These are phyloP conservation scores for Annulohypoxylon nitens DNA, from an alignment of 495 filamentous ascomycete species.

Conservation along the genomic window DNA sequence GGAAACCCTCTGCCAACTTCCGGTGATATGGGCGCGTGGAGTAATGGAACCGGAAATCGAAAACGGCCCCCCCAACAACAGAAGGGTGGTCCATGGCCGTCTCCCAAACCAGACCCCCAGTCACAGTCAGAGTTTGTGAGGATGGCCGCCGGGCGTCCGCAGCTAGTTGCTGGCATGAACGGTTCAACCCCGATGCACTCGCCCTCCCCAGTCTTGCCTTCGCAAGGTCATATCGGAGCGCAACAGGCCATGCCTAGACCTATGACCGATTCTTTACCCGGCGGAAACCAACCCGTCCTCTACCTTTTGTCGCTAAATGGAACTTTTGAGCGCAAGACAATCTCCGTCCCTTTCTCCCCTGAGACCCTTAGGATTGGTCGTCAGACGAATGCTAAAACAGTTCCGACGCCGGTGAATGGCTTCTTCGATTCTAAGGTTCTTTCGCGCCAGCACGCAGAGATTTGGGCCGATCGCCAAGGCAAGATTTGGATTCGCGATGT, in stretches of 20 bases:
- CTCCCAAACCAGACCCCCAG: constrained; percentile 57
- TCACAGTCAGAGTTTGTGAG: constrained; percentile 61
- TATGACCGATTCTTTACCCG: constrained; percentile 63
- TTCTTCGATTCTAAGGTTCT: constrained; percentile 99
- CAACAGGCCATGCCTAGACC: constrained; percentile 63
- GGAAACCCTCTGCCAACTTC: constrained; percentile 58
- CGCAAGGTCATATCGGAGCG: constrained; percentile 53
- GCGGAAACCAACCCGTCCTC: constrained; percentile 78
- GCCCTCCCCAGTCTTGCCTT: constrained; percentile 75
- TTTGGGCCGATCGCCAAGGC: constrained; percentile 90
- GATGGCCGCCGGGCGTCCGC: constrained; percentile 57
- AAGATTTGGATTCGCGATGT: constrained; percentile 97
- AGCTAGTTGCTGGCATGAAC: constrained; percentile 65
- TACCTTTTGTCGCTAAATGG: constrained; percentile 88
- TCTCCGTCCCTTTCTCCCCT: constrained; percentile 87
- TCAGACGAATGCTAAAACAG: constrained; percentile 95
- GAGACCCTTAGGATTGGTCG: constrained; percentile 93
- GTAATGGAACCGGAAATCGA: constrained; percentile 65
- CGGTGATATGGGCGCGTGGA: constrained; percentile 62
- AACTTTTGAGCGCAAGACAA: constrained; percentile 97
- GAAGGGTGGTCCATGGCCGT: constrained; percentile 78
- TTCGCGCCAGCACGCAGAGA: constrained; percentile 94
- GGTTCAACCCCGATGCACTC: constrained; percentile 82
- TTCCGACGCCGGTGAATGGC: constrained; percentile 89
- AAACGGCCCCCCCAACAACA: constrained; percentile 72